Evolutionary conservation across 305 asterid species (phyloP).

Genomic region (Stenogyne calaminthoides): DNA sequence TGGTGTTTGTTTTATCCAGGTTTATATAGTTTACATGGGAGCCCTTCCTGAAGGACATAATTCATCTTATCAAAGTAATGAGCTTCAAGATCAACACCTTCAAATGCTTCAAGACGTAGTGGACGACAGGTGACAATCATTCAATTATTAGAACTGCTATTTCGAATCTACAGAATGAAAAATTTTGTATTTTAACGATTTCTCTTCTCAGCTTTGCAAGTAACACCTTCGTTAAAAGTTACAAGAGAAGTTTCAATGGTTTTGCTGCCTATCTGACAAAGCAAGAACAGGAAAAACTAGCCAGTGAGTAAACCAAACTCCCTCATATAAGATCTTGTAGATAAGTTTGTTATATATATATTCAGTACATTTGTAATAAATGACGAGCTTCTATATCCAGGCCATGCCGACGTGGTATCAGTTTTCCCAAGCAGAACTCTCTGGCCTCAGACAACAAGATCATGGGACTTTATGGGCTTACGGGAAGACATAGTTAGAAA

Average conservation of each 20-base stretch:
- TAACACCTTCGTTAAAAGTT: conserved; percentile 36
- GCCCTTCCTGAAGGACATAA: conserved; percentile 15
- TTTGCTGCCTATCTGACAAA: conserved; percentile 44
- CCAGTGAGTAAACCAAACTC: conserved; percentile 29
- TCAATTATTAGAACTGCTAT: not conserved
- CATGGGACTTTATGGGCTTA: conserved; percentile 50
- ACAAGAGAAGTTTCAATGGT: conserved; percentile 49
- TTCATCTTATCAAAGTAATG: conserved; percentile 12
- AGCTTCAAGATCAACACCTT: conserved; percentile 32
- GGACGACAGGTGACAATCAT: conserved; percentile 15
- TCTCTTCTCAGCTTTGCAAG: conserved; percentile 18
- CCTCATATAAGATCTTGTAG: not conserved
- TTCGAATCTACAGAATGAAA: not conserved
- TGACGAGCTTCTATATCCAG: conserved; percentile 31
- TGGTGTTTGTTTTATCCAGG: conserved; percentile 2
- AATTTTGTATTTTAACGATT: not conserved
- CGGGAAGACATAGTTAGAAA: conserved; percentile 6
- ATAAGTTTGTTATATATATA: not conserved
- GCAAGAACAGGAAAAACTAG: conserved; percentile 36
- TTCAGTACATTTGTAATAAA: not conserved
- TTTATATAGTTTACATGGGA: conserved; percentile 40
- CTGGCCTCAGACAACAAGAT: conserved; percentile 47
- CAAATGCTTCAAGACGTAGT: conserved; percentile 34
- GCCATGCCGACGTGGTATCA: conserved; percentile 38
- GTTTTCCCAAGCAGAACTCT: conserved; percentile 39